Evolutionary conservation across 1,284 basidiomycete genomes (phyloP).

Genomic region (Leccinum subfulvum): DNA sequence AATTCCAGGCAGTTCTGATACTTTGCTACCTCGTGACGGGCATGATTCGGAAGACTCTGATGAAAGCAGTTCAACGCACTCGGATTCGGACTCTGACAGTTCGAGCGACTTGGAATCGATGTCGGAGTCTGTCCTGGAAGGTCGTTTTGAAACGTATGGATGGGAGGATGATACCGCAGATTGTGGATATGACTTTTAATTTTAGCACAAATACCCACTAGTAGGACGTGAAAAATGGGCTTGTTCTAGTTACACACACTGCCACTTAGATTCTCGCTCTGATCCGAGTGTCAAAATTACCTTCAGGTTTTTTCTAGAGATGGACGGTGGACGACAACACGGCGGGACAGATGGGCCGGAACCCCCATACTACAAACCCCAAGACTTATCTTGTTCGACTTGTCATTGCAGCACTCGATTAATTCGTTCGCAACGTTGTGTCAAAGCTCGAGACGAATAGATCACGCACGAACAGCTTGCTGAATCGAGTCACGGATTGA

Average conservation of each 20-base stretch:
- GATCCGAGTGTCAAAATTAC: too few species aligned
- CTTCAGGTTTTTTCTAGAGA: too few species aligned
- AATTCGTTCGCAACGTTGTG: too few species aligned
- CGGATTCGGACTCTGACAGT: background rate
- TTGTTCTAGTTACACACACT: background rate
- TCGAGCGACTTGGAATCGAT: background rate
- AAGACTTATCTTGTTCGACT: too few species aligned
- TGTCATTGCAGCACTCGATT: too few species aligned
- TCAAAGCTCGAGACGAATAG: too few species aligned
- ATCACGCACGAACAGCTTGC: too few species aligned
- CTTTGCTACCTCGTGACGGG: background rate
- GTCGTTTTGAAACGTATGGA: slow-evolving; percentile 1
- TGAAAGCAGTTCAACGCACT: background rate
- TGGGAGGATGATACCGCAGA: background rate
- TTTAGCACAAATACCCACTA: background rate
- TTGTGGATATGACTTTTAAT: background rate
- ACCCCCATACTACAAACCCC: too few species aligned
- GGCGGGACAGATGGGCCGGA: too few species aligned
- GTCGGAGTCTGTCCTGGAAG: background rate
- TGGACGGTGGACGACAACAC: too few species aligned
- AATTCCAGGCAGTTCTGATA: background rate
- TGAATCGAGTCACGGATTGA: too few species aligned
- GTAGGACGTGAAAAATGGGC: background rate
- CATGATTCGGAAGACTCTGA: background rate
- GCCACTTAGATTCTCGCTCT: background rate